Evolutionary conservation across 345 rosid species (phyloP).

Genomic region (Gossypium turneri): DNA sequence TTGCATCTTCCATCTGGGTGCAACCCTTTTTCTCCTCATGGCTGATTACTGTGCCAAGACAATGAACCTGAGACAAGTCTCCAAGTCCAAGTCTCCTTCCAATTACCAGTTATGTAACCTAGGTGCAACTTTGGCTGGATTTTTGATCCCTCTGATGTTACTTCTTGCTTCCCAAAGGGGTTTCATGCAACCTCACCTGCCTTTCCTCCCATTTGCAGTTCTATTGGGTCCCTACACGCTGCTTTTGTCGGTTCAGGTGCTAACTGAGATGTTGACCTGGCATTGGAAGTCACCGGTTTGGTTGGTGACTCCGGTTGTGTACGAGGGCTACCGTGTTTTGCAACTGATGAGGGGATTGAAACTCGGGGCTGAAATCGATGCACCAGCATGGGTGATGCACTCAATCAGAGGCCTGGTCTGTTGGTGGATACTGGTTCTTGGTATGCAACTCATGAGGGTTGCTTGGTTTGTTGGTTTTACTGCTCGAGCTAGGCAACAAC

Average conservation of each 20-base stretch:
- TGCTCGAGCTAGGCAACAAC: conserved; percentile 29
- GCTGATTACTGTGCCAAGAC: conserved; percentile 78
- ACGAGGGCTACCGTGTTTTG: conserved; percentile 72
- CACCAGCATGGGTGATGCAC: conserved; percentile 78
- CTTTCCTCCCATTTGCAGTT: conserved; percentile 59
- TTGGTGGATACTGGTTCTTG: conserved; percentile 89
- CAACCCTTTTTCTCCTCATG: conserved; percentile 78
- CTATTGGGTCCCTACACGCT: conserved; percentile 75
- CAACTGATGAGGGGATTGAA: conserved; percentile 87
- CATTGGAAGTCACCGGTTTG: conserved; percentile 89
- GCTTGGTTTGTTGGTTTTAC: conserved; percentile 94
- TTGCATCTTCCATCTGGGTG: conserved; percentile 85
- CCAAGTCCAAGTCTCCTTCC: conserved; percentile 59
- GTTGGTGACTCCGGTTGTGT: conserved; percentile 85
- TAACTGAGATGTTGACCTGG: conserved; percentile 86
- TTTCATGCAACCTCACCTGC: conserved; percentile 56
- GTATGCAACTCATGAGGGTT: conserved; percentile 90
- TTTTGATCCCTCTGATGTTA: conserved; percentile 49
- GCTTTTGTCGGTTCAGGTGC: conserved; percentile 67
- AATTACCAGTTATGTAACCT: conserved; percentile 77
- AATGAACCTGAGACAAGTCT: conserved; percentile 27
- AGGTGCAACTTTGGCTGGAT: conserved; percentile 53
- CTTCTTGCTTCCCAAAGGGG: conserved; percentile 62
- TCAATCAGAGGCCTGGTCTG: conserved; percentile 73
- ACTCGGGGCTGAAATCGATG: conserved; percentile 61